Base-by-base conservation (phyloP, 1,284 basidiomycete genomes). In the Ustilago bromivora region DNA sequence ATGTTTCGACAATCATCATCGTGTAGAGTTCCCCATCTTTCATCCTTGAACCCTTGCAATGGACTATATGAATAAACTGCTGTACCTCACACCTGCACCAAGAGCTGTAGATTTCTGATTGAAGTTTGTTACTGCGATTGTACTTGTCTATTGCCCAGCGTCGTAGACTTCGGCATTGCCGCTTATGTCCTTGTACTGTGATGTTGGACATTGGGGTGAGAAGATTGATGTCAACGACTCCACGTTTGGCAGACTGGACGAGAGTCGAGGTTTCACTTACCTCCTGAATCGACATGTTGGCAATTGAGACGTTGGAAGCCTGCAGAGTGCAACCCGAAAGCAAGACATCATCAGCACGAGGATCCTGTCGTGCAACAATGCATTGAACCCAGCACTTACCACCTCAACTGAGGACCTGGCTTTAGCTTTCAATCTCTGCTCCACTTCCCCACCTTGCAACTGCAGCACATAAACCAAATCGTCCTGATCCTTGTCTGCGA, bases 101-200 rank as follows among this genome's bases (percentile, higher is more conserved):
- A 32, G 31, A 12, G 31, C 28, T 7, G 49, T 19, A 11, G 17
- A 4, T 36, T 12, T 41, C 4, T 17, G 57, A 49, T 31, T 6
- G 9, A 28, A 1, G 12, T 55, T 31, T 49, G 28, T n/a, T 15
- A 52, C 60, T 61, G 41, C 52, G 51, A 19, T n/a, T 38, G 32
- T 12, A 31, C 19, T 31, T 57, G 36, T 52, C 31, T 60, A 79
- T 57, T 77, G 78, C 46, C 74, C 74, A 13, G 71, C 76, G 35
- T 79, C 78, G 66, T 68, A 79, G 11, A 79, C 61, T 10, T 79
- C 75, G 55, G 71, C 71, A 28, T 75, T 72, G 31, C 75, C 75
- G 56, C 67, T 62, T 71, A 74, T 77, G 62, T 77, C 71, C 46
- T 78, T 76, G 68, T 76, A 79, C 78, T 79, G 58, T 51, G 19